Conservation (phyloP, 441 rosid species). For the Arabidopsis hybrid region DNA sequence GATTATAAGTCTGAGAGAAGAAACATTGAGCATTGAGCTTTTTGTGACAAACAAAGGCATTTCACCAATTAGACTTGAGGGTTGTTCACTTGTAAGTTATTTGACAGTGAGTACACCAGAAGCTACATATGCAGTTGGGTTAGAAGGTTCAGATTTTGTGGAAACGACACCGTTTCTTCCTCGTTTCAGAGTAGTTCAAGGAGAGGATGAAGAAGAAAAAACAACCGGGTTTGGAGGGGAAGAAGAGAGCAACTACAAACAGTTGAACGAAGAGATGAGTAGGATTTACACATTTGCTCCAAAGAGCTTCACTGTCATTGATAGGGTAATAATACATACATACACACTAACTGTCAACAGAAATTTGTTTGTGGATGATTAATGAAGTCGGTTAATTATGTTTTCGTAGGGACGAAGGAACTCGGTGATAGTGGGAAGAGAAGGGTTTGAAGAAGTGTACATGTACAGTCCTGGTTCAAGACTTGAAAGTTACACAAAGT, state of each 20-base stretch:
- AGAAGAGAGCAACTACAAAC: constrained; percentile 74
- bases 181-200: constrained; percentile 27
- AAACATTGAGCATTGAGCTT: constrained; percentile 65
- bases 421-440: constrained; percentile 73
- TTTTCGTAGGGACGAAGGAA: constrained; percentile 80
- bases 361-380: not conserved
- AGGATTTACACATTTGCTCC: constrained; percentile 82
- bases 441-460: constrained; percentile 79
- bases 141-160: constrained; percentile 71
- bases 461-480: constrained; percentile 84
- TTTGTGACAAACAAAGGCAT: constrained; percentile 54
- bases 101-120: constrained; percentile 90
- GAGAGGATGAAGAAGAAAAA: constrained; percentile 39
- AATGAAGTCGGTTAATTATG: constrained; percentile 6
- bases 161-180: constrained; percentile 58
- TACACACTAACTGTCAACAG: not conserved
- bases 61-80: constrained; percentile 52
- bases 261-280: constrained; percentile 74
- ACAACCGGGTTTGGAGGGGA: constrained; percentile 49
- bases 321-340: constrained; percentile 55
- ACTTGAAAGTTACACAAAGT: constrained; percentile 69
- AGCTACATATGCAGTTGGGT: constrained; percentile 74
- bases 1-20: constrained; percentile 58
- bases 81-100: constrained; percentile 65
- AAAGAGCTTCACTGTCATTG: constrained; percentile 68